Evolutionary conservation across 2,329 filamentous ascomycete genomes (phyloP), one percentile per base, ranked within the genome.

Genomic region (Sporothrix humicola): DNA sequence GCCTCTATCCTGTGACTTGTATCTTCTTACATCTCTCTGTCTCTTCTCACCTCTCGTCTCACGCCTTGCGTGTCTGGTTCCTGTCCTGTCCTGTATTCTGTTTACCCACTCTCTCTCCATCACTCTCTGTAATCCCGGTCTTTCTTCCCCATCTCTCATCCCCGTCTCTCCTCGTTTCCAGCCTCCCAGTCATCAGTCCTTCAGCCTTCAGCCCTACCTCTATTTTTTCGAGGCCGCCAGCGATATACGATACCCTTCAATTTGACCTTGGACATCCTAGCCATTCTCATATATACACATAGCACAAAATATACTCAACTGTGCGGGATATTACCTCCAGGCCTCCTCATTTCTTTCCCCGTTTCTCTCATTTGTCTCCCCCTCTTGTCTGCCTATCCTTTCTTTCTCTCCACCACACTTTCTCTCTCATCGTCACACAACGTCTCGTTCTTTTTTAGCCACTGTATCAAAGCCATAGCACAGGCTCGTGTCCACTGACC

Each of bases 401-500:
- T 37, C 31, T 37, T 37, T 37, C 31, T 37, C 20, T 12, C 13
- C 20, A 9, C 46, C 61, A 13, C 52, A 8, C 20, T 56, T 56
- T 10, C 20, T 26, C 13, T n/a, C 15, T 13, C 23, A 50, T 37
- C 15, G 46, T 68, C 46, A 20, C 65, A 52, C 65, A 68, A 13
- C 65, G 37, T 68, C 63, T 68, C 63, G 63, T 50, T 66, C 17
- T 66, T 48, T 46, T 52, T 66, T 48, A 66, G 44, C 63, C 46
- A 68, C 63, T 50, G 63, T 68, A 44, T 50, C 63, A 68, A 68
- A 68, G 44, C 44, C 44, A 66, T 46, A 66, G 42, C 20, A 48
- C 61, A 48, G 42, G 42, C 20, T 48, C 48, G 20, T 65, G 59
- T 46, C 4, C 59, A 23, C 2, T 48, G 15, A 10, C n/a, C 61